A percentile compares a stretch with the other conserved stretches of the same genome.
Evolutionary conservation across 169 alveolate species (phyloP).

Genomic region (Eimeria acervulina): DNA sequence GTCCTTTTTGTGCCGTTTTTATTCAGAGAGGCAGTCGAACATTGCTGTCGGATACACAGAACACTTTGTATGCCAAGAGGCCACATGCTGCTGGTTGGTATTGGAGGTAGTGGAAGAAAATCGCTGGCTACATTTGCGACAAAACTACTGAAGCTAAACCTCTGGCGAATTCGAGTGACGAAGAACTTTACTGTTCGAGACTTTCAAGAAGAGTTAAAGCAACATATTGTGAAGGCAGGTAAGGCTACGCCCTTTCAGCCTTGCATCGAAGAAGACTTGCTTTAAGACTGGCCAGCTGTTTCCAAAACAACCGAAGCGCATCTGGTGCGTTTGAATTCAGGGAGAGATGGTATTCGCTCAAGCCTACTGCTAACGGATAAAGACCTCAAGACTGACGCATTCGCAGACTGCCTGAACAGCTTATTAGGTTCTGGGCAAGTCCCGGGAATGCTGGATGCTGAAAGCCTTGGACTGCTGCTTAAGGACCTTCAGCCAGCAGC

Average conservation of each 20-base stretch:
- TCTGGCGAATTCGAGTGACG: constrained; percentile 94
- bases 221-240: constrained; percentile 95
- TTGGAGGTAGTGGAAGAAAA: constrained; percentile 99
- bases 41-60: constrained; percentile 96
- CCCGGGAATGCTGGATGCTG: constrained; percentile 94
- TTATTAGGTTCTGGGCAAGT: constrained; percentile 95
- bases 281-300: background rate
- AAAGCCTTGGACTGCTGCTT: constrained; percentile 90
- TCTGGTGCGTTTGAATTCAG: background rate
- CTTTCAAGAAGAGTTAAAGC: constrained; percentile 96
- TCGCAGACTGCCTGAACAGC: constrained; percentile 96
- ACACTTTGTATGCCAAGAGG: constrained; percentile 97
- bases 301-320: background rate
- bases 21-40: constrained; percentile 94
- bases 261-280: background rate
- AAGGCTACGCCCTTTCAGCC: constrained; percentile 72
- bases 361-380: constrained; percentile 95
- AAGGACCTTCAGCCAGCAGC: constrained; percentile 75
- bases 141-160: constrained; percentile 92
- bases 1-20: background rate
- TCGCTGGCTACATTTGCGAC: constrained; percentile 97
- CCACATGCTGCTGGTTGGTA: constrained; percentile 97
- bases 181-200: constrained; percentile 94
- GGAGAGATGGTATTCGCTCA: constrained; percentile 77
- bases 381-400: constrained; percentile 94